Base-by-base conservation (phyloP, 805 yeast species). In the Pichia nanzhaoensis region DNA sequence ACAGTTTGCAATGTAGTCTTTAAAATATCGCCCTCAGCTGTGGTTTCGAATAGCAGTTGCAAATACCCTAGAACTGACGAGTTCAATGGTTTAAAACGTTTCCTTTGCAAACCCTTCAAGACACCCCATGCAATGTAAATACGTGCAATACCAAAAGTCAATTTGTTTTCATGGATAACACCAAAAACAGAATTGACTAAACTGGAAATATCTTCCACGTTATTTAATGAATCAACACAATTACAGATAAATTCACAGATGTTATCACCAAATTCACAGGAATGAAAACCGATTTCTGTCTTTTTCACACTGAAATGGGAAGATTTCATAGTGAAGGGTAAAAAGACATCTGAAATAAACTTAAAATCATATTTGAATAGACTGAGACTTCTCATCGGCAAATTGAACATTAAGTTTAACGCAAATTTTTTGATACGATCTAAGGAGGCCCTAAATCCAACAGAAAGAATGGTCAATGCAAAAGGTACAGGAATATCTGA, bases 391-490 rank as follows among this genome's bases (percentile, higher is more conserved):
- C 69, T 59, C 1, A 55, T 49, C 5, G 77, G 74, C 27, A 86
- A 66, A 9, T 74, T 64, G 34, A 82, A 70, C 37, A 86, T 65
- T 37, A 85, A 56, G 2, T 71, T 68, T 51, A 82, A 60, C 1
- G 85, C 67, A 53, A 77, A 79, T 52, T 77, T 79, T 47, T 90
- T 68, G 1, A 89, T 87, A 6, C 87, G 74, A 47, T 86, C 95
- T 78, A 82, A 78, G 1, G 86, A 72, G 0, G 90, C 87, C 40
- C 70, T 75, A 52, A 86, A 72, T 0, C 95, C 96, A 14, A 87
- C 82, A 4, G 87, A 74, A 9, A 88, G 66, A n/a, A 89, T 64
- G 4, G 83, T 70, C 47, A 84, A 67, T 0, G 85, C 82, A 90
- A 95, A 88, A 0, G 81, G 70, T 1, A 81, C 70, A 31, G 81